These are phyloP conservation scores for Aspergillus hancockii DNA, from an alignment of 495 filamentous ascomycete genomes.

Conservation along the genomic window DNA sequence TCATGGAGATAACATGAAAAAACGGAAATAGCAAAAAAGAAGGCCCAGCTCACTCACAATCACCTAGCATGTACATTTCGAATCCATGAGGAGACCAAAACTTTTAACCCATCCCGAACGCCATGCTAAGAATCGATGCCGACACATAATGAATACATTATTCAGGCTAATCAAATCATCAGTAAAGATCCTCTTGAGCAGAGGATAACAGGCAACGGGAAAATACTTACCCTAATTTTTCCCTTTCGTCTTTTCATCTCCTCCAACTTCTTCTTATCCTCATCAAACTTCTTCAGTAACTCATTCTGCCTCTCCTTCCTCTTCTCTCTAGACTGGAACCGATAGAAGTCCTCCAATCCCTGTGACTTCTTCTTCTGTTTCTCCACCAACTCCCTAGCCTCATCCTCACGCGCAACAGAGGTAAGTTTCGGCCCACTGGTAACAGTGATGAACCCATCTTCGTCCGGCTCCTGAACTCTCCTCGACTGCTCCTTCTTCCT, in stretches of 20 bases:
- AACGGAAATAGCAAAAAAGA: constrained; percentile 9
- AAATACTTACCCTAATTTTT: constrained; percentile 46
- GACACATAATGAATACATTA: constrained; percentile 22
- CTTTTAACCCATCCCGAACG: constrained; percentile 27
- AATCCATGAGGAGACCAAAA: constrained; percentile 11
- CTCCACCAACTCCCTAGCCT: constrained; percentile 69
- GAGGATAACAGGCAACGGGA: background rate
- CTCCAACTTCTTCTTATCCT: constrained; percentile 55
- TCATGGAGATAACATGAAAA: constrained; percentile 30
- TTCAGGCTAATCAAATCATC: constrained; percentile 39
- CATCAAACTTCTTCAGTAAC: constrained; percentile 56
- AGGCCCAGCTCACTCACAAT: constrained; percentile 14
- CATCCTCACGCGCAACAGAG: constrained; percentile 70
- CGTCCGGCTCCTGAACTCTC: constrained; percentile 76
- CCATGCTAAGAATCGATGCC: constrained; percentile 27
- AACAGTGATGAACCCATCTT: constrained; percentile 94
- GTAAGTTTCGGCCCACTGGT: constrained; percentile 71
- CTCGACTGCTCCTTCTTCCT: constrained; percentile 62
- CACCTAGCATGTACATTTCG: background rate
- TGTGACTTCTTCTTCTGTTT: constrained; percentile 71
- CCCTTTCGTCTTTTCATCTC: constrained; percentile 53
- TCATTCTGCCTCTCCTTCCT: constrained; percentile 78
- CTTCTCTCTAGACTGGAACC: constrained; percentile 89
- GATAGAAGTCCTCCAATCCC: constrained; percentile 80
- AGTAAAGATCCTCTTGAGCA: background rate